phyloP scores from a whole-genome alignment of 2,329 filamentous ascomycete genomes.

The Elsinoe fawcettii region DNA sequence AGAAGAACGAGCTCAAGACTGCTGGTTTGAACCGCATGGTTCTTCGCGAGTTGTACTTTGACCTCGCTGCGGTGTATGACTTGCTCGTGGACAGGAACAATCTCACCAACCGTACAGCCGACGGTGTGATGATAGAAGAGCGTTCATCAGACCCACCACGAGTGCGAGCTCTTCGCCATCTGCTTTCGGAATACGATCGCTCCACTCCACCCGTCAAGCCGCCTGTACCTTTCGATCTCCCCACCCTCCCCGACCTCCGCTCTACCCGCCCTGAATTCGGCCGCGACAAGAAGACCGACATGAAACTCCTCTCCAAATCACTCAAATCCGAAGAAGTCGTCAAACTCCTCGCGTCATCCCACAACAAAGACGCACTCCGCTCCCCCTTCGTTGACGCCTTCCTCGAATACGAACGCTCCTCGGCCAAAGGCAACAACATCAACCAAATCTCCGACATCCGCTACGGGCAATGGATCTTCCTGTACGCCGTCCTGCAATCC shows the following conservation, averaged over 20 bases:
- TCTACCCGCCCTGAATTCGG: slow-evolving; percentile 58
- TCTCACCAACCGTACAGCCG: slow-evolving; percentile 69
- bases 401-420: slow-evolving; percentile 61
- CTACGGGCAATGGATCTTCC: slow-evolving; percentile 72
- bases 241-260: slow-evolving; percentile 63
- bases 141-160: slow-evolving; percentile 50
- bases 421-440: slow-evolving; percentile 55
- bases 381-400: slow-evolving; percentile 62
- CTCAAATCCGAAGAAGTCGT: slow-evolving; percentile 72
- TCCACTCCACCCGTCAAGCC: slow-evolving; percentile 84
- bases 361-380: slow-evolving; percentile 64
- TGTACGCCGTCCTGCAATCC: slow-evolving; percentile 70
- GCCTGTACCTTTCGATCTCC: slow-evolving; percentile 82
- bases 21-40: slow-evolving; percentile 80
- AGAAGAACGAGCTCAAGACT: slow-evolving; percentile 84
- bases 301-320: slow-evolving; percentile 61
- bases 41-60: slow-evolving; percentile 71
- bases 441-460: slow-evolving; percentile 64
- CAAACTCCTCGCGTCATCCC: slow-evolving; percentile 68
- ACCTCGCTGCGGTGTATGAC: slow-evolving; percentile 82
- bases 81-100: slow-evolving; percentile 72
- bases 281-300: slow-evolving; percentile 65
- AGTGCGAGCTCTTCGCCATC: slow-evolving; percentile 63
- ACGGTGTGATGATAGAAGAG: slow-evolving; percentile 52
- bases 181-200: slow-evolving; percentile 81